Evolutionary conservation across 352 stramenopile species (phyloP).

Genomic region (Pythium angustatum): DNA sequence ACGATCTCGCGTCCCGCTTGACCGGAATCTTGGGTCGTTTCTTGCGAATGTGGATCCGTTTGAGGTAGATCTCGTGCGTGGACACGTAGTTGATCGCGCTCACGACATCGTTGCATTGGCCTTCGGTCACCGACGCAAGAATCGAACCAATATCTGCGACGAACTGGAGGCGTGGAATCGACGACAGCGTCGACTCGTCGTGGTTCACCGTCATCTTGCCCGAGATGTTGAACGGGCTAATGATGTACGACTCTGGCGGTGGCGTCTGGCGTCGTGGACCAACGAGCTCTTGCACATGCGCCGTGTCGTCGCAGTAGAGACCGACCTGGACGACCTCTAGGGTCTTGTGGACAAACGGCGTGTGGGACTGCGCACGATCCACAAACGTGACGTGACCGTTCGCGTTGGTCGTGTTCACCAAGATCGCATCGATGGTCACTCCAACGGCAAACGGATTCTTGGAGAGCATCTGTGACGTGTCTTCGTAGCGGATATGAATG

Average conservation of each 20-base stretch:
- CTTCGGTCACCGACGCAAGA: conserved; percentile 56
- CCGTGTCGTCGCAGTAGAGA: conserved; percentile 66
- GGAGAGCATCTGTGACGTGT: conserved; percentile 62
- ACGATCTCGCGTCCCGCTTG: conserved; percentile 47
- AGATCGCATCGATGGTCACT: conserved; percentile 75
- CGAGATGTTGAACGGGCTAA: conserved; percentile 73
- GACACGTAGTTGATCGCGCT: conserved; percentile 79
- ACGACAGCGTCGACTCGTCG: conserved; percentile 60
- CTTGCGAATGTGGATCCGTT: conserved; percentile 73
- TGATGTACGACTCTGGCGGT: conserved; percentile 49
- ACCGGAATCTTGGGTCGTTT: conserved; percentile 58
- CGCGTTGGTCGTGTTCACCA: conserved; percentile 72
- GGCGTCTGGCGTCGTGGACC: conserved; percentile 31
- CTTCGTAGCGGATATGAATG: conserved; percentile 84
- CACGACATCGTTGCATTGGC: conserved; percentile 80
- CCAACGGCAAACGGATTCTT: conserved; percentile 65
- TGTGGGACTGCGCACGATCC: conserved; percentile 72
- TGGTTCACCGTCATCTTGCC: conserved; percentile 83
- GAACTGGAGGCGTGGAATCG: conserved; percentile 73
- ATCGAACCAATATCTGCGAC: conserved; percentile 71
- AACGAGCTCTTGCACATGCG: conserved; percentile 30
- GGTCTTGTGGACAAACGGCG: conserved; percentile 79
- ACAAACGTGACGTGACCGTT: conserved; percentile 81
- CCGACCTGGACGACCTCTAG: conserved; percentile 60
- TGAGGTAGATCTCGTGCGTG: conserved; percentile 80